These are phyloP conservation scores for Phialocephala sp. DNA, from an alignment of 2,329 filamentous ascomycete species.

Conservation along the genomic window DNA sequence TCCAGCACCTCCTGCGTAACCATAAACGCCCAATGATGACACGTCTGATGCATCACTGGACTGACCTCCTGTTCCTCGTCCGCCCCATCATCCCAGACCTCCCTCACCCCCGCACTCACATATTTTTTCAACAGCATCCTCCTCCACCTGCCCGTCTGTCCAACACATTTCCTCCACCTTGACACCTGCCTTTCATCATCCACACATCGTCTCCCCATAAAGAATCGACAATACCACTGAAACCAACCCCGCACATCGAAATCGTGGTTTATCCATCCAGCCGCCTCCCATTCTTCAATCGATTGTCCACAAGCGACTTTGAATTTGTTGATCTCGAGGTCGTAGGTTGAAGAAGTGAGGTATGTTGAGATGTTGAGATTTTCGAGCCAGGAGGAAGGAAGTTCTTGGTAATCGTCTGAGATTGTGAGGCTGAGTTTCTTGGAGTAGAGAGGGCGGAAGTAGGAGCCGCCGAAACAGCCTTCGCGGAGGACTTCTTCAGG, in stretches of 20 bases:
- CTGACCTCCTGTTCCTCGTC: conserved; percentile 51
- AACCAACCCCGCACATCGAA: conserved; percentile 56
- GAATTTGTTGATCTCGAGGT: conserved; percentile 57
- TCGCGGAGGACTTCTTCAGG: conserved; percentile 24
- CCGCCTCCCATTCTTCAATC: conserved; percentile 61
- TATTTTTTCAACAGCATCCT: conserved; percentile 59
- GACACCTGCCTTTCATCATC: conserved; percentile 24
- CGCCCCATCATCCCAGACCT: conserved; percentile 54
- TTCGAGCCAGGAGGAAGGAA: conserved; percentile 11
- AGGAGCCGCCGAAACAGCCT: conserved; percentile 25
- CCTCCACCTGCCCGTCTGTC: conserved; percentile 56
- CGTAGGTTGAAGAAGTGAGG: conserved; percentile 44
- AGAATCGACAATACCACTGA: conserved; percentile 24
- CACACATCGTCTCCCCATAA: conserved; percentile 21
- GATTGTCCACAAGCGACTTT: conserved; percentile 57
- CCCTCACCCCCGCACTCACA: conserved; percentile 51
- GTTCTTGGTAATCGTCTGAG: conserved; percentile 11
- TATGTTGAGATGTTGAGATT: conserved; percentile 12
- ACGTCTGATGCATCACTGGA: conserved; percentile 62
- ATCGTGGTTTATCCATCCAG: conserved; percentile 59
- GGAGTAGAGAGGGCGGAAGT: conserved; percentile 21
- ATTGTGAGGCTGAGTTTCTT: conserved; percentile 31
- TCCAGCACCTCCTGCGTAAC: conserved; percentile 56
- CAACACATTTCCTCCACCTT: conserved; percentile 61
- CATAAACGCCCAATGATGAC: conserved; percentile 61